These are phyloP conservation scores for Coriolopsis trogii DNA, from an alignment of 1,284 basidiomycete genomes.

Conservation along the genomic window DNA sequence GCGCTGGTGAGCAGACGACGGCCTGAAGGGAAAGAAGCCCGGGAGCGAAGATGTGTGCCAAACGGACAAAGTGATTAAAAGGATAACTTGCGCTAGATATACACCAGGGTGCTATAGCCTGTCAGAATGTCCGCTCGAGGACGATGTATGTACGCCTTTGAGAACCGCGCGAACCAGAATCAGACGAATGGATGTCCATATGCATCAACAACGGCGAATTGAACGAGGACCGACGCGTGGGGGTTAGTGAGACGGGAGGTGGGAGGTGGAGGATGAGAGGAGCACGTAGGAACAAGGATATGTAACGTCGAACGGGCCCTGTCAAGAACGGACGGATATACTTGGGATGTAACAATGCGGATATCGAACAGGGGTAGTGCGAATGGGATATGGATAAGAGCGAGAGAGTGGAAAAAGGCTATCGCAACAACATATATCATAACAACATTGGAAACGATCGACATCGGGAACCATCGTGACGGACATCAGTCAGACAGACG, in stretches of 20 bases:
- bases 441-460: conserved; percentile 17
- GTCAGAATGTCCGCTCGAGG: neutral
- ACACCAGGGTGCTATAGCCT: neutral
- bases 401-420: neutral
- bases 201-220: neutral
- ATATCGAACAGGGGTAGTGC: neutral
- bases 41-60: neutral
- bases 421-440: conserved; percentile 22
- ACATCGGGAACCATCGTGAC: no score
- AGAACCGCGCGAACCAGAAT: conserved; percentile 7
- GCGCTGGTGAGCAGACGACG: no score
- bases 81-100: conserved; percentile 3
- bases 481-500: no score
- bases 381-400: no score
- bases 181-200: neutral
- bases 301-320: neutral
- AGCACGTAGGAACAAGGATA: neutral
- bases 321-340: neutral
- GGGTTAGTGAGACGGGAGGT: neutral
- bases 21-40: no score
- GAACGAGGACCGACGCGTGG: no score
- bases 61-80: conserved; percentile 1
- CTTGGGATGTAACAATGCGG: neutral
- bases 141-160: conserved; percentile 8
- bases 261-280: neutral